These are phyloP conservation scores for Samsoniella hepiali DNA, from an alignment of 2,329 filamentous ascomycete genomes.

Conservation along the genomic window DNA sequence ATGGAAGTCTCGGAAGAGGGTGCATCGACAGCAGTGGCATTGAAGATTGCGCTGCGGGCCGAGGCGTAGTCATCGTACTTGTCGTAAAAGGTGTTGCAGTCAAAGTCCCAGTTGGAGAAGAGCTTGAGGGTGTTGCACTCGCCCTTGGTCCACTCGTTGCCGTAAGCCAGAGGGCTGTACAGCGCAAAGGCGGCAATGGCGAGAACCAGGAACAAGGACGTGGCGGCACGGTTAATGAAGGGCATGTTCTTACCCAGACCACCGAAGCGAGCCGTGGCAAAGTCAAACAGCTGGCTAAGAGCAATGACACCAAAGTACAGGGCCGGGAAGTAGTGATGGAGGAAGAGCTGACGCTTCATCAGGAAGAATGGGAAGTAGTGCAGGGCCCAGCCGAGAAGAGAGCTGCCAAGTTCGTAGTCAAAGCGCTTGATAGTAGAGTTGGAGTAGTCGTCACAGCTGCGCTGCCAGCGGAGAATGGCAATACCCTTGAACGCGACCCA, in stretches of 20 bases:
- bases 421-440: conserved; percentile 88
- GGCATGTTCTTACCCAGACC: conserved; percentile 67
- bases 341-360: conserved; percentile 96
- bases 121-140: conserved; percentile 87
- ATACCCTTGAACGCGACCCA: conserved; percentile 85
- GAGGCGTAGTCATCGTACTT: conserved; percentile 34
- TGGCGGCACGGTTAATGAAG: conserved; percentile 69
- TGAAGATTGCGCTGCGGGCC: conserved; percentile 37
- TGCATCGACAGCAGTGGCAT: conserved; percentile 46
- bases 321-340: conserved; percentile 97
- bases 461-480: conserved; percentile 88
- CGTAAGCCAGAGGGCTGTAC: conserved; percentile 88
- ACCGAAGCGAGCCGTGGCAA: conserved; percentile 68
- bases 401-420: conserved; percentile 92
- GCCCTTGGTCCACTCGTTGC: conserved; percentile 86
- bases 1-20: conserved; percentile 43
- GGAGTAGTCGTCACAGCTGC: conserved; percentile 82
- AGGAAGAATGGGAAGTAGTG: conserved; percentile 99
- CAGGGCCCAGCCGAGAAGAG: conserved; percentile 89
- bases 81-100: conserved; percentile 89
- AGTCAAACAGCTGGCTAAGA: conserved; percentile 87
- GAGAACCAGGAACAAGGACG: conserved; percentile 69
- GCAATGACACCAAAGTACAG: conserved; percentile 92
- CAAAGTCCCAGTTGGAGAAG: conserved; percentile 90
- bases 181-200: conserved; percentile 74